These are phyloP conservation scores for Cladophialophora chaetospira DNA, from an alignment of 2,329 filamentous ascomycete genomes.

Conservation along the genomic window DNA sequence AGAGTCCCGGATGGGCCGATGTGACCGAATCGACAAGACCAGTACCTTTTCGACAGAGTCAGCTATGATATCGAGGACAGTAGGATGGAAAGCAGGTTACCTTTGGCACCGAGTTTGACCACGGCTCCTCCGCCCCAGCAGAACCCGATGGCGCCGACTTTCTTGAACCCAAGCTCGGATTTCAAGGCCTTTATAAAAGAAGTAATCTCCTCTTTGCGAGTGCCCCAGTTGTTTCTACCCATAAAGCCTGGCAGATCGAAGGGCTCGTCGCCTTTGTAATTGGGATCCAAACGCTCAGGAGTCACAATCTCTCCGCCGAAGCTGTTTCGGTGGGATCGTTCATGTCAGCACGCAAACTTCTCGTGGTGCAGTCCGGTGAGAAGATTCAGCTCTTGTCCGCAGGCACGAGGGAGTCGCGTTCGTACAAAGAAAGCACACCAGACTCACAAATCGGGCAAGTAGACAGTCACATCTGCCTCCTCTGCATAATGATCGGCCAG, in stretches of 20 bases:
- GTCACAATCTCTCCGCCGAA: conserved; percentile 42
- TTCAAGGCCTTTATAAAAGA: conserved; percentile 38
- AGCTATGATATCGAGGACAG: not conserved
- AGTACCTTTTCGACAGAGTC: conserved; percentile 30
- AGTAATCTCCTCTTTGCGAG: conserved; percentile 46
- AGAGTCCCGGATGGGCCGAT: conserved; percentile 48
- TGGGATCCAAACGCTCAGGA: conserved; percentile 35
- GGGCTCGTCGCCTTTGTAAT: conserved; percentile 32
- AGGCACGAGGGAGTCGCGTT: too few relatives aligned
- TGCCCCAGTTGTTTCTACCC: conserved; percentile 11
- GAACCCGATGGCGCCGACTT: conserved; percentile 48
- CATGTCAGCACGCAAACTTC: too few relatives aligned
- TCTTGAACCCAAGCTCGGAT: conserved; percentile 43
- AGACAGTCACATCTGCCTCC: conserved; percentile 46
- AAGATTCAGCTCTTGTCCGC: too few relatives aligned
- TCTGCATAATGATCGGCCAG: conserved; percentile 52
- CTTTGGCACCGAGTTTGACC: conserved; percentile 48
- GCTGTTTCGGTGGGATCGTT: too few relatives aligned
- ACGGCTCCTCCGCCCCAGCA: conserved; percentile 41
- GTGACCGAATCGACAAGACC: conserved; percentile 51
- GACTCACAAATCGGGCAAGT: conserved; percentile 44
- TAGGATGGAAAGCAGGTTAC: not conserved
- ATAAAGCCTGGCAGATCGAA: conserved; percentile 42
- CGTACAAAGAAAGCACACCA: not conserved
- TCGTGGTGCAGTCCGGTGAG: too few relatives aligned